Base-by-base conservation (phyloP, 2,329 filamentous ascomycete species). In the Exophiala viscosa region DNA sequence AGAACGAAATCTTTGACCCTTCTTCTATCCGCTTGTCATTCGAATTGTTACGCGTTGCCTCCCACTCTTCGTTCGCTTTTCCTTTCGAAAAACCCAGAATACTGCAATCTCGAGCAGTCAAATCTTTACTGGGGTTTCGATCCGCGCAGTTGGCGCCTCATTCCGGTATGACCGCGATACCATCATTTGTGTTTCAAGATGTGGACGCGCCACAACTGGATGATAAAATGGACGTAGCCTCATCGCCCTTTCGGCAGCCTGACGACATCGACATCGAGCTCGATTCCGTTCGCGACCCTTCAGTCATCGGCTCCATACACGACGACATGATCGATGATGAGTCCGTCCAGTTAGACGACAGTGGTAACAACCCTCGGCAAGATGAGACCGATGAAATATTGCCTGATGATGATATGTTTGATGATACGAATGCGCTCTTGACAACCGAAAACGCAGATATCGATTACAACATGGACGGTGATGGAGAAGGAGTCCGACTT, bases 351-450 rank as follows among this genome's bases (percentile, higher is more conserved):
- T 64, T 48, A 9, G 66, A 64, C 1, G 64, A 68, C 17, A 28
- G 33, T 15, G 62, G 60, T 2, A 67, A 41, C 32, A 54, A 59
- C 18, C 32, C 46, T 13, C 45, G 51, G 44, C 50, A 55, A 65
- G 34, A 71, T 55, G 3, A 69, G 63, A 18, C 69, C 59, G 34
- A 71, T 65, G 52, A 71, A 65, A 13, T 66, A 65, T 50, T 73
- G 57, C 57, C 70, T 71, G 10, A 68, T 69, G 46, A 72, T 55
- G 33, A 73, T 62, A 51, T 71, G 66, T 47, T 70, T 60, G 23
- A 67, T 51, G 38, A 70, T 57, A 50, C 69, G 66, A 49, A 50
- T 45, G 7, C 23, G 10, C n/a, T 23, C 8, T 9, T 31, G 20
- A n/a, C 66, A 61, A 17, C 17, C 10, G 48, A 48, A 7, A 48